These are phyloP conservation scores for Solanum verrucosum DNA, from an alignment of 257 asterid species.

Conservation along the genomic window DNA sequence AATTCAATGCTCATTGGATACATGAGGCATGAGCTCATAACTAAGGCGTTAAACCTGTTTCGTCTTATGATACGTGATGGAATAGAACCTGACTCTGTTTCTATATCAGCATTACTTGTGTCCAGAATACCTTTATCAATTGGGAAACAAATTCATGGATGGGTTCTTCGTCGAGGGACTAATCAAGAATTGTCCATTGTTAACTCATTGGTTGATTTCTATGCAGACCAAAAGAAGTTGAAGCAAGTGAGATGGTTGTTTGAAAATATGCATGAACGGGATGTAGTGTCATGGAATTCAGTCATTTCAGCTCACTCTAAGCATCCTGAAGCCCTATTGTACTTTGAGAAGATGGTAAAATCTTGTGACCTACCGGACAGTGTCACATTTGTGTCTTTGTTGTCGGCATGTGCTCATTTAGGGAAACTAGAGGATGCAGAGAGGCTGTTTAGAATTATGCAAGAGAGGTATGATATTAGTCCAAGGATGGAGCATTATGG, in stretches of 20 bases:
- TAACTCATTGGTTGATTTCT: constrained; percentile 57
- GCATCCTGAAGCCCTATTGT: constrained; percentile 35
- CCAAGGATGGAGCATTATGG: constrained; percentile 71
- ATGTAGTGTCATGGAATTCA: constrained; percentile 76
- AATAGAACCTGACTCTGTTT: constrained; percentile 45
- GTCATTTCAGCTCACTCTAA: constrained; percentile 66
- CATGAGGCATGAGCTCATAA: constrained; percentile 43
- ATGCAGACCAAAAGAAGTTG: constrained; percentile 26
- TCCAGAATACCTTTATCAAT: constrained; percentile 9
- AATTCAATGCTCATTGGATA: constrained; percentile 69
- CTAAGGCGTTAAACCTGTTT: constrained; percentile 34
- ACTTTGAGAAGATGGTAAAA: constrained; percentile 39
- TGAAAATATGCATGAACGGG: constrained; percentile 47
- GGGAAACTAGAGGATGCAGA: constrained; percentile 59
- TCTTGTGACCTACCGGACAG: constrained; percentile 34
- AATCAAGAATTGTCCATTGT: constrained; percentile 41
- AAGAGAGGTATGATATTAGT: constrained; percentile 26
- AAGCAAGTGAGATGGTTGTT: constrained; percentile 38
- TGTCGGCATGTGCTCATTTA: constrained; percentile 61
- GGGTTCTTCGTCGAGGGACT: constrained; percentile 49
- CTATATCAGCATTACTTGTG: constrained; percentile 46
- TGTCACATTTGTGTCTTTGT: constrained; percentile 55
- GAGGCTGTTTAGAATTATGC: constrained; percentile 41
- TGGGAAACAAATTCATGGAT: constrained; percentile 62
- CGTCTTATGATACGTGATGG: constrained; percentile 35